Evolutionary conservation across 768 basidiomycete genomes (phyloP), one percentile per base, ranked within the genome.

Genomic region (Pleurotus sapidus): DNA sequence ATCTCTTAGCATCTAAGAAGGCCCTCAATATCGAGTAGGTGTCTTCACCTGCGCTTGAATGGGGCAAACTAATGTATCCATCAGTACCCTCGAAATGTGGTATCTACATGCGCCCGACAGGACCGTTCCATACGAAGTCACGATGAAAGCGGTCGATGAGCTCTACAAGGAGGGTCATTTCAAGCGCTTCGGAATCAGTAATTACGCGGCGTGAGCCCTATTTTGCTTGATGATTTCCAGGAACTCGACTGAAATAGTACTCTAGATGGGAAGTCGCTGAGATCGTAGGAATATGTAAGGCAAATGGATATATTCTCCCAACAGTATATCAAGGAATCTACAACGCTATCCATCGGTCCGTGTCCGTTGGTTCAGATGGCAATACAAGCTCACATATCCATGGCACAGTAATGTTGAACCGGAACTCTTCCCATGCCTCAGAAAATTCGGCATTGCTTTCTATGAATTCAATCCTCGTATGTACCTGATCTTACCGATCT

Each of bases 61-160:
- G 6, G n/a, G 7, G 23, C 25, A 61, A 46, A n/a, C 15, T 24
- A 42, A 5, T 17, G 38, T 20, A 34, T 56, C 62, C 24, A 15
- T 60, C 78, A 72, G 80, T 64, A 66, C 77, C 64, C 50, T 75
- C 75, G 70, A 78, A 70, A 63, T 75, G 62, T 75, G 83, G 68
- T 87, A 86, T 59, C 70, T 87, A 23, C 86, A 87, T 57, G 81
- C 76, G 5, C 86, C 86, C 0, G 85, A 88, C 64, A 74, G 81
- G 25, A 76, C 72, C 14, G 79, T 83, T 2, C 79, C 84, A 0
- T 86, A 81, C 54, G 80, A 83, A 61, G 75, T 81, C 6, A 87
- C 85, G 0, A 60, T 82, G 24, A 77, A 77, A 24, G 81, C 77
- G 12, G 71, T 84, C 2, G 74, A 87, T 47, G 77, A 80, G 43